These are phyloP conservation scores for Aureobasidium sp. DNA, from an alignment of 2,329 filamentous ascomycete genomes.

Conservation along the genomic window DNA sequence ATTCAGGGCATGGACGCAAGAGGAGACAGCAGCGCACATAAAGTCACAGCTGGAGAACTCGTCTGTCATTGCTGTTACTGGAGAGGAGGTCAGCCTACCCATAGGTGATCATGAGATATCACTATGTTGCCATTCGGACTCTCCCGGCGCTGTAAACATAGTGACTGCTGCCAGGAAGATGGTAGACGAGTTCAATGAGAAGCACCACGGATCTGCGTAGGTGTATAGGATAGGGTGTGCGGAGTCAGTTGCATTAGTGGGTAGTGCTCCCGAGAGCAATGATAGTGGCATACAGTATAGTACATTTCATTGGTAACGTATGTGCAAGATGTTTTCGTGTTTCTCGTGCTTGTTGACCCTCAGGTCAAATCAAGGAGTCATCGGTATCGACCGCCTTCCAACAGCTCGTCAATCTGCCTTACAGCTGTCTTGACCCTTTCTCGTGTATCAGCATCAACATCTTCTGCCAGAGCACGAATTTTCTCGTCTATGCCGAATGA, in stretches of 20 bases:
- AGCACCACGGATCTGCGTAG: neutral
- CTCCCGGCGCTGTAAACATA: constrained; percentile 35
- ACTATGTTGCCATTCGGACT: constrained; percentile 38
- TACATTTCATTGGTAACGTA: neutral
- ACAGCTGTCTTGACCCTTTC: constrained; percentile 75
- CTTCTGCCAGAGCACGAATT: constrained; percentile 31
- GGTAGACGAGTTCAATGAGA: constrained; percentile 32
- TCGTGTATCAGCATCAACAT: constrained; percentile 70
- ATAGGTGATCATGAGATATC: constrained; percentile 34
- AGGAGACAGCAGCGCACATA: constrained; percentile 34
- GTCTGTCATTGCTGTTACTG: constrained; percentile 32
- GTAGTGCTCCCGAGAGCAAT: neutral
- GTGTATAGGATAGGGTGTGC: neutral
- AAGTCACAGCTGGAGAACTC: constrained; percentile 31
- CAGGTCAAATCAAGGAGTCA: constrained; percentile 8
- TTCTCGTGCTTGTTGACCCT: neutral
- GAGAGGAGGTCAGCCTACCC: constrained; percentile 33
- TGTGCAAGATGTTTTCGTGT: neutral
- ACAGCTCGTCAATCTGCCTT: constrained; percentile 52
- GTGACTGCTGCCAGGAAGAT: constrained; percentile 34
- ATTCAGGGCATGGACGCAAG: constrained; percentile 31
- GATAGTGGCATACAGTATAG: neutral
- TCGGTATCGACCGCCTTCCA: constrained; percentile 14
- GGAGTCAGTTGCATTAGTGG: neutral
- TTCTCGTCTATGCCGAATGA: constrained; percentile 43